Conservation (phyloP, 176 grass and related monocot genomes). For the Triticum aestivum region IWGSC_CS_RefSeq_v2.1 NC_057801.1:811846136-811846635, state of each 20-base stretch:
- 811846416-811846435: background rate
- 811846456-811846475: constrained; percentile 25
- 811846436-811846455: background rate
- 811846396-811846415: background rate
- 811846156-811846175: background rate
- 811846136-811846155: background rate
- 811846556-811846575: background rate
- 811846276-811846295: constrained; percentile 54
- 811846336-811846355: background rate
- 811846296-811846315: constrained; percentile 37
- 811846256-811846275: constrained; percentile 34
- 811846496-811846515: background rate
- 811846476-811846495: constrained; percentile 43
- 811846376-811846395: background rate
- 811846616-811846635: constrained; percentile 45
- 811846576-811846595: constrained; percentile 61
- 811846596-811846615: constrained; percentile 30
- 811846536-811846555: background rate
- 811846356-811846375: background rate
- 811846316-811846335: background rate
- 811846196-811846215: background rate
- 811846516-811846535: background rate
- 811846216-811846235: background rate
- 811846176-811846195: background rate
- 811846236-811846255: no score